Evolutionary conservation across 2,329 filamentous ascomycete genomes (phyloP).

Genomic region (Ceratocystiopsis brevicomis): DNA sequence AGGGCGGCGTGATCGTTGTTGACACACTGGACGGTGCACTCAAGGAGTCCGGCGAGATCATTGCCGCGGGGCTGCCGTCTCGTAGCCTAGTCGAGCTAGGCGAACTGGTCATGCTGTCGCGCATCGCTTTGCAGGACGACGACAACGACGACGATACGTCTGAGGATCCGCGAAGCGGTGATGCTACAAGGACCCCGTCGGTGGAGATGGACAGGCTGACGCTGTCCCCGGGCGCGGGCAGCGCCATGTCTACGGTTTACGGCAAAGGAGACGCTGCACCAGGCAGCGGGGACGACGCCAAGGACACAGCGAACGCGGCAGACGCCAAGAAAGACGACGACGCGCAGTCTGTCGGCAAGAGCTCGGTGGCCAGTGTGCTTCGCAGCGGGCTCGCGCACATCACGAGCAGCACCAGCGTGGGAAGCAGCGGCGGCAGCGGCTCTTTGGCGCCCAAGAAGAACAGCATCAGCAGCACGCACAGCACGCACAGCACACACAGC

Average conservation of each 20-base stretch:
- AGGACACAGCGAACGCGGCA: too few relatives aligned
- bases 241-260: constrained; percentile 6
- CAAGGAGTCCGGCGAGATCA: constrained; percentile 71
- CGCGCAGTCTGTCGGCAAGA: constrained; percentile 2
- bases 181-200: background rate
- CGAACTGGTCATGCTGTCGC: constrained; percentile 49
- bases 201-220: constrained; percentile 5
- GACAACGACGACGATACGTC: constrained; percentile 12
- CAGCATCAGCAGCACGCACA: too few relatives aligned
- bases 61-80: constrained; percentile 54
- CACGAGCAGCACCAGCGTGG: too few relatives aligned
- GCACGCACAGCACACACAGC: too few relatives aligned
- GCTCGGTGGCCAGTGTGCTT: background rate
- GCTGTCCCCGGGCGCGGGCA: constrained; percentile 1
- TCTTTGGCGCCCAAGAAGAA: too few relatives aligned
- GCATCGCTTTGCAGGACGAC: constrained; percentile 22
- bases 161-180: background rate
- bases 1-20: constrained; percentile 49
- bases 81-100: constrained; percentile 77
- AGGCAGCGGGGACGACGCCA: background rate
- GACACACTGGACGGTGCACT: constrained; percentile 64
- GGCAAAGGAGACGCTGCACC: background rate
- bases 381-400: too few relatives aligned
- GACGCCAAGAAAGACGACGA: background rate
- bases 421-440: too few relatives aligned